phyloP scores from a whole-genome alignment of 345 rosid genomes.

The Rhodamnia argentea region DNA sequence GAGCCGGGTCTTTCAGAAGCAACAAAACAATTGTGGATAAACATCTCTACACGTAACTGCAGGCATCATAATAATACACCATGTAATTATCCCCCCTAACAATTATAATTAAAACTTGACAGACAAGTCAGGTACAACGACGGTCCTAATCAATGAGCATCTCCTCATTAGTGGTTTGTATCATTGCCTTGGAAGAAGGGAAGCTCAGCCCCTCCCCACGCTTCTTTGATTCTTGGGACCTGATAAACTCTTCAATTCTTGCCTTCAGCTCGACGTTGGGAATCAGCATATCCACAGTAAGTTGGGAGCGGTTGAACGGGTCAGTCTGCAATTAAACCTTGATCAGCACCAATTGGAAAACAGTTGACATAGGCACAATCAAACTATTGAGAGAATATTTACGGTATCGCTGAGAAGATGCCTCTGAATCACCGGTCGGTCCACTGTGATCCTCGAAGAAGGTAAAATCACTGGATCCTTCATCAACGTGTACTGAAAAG shows the following conservation, averaged over 20 bases:
- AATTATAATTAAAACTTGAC: background rate
- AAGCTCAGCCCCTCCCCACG: constrained; percentile 38
- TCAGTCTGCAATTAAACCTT: constrained; percentile 55
- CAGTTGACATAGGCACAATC: background rate
- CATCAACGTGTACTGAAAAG: constrained; percentile 77
- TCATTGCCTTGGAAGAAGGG: constrained; percentile 47
- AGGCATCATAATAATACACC: background rate
- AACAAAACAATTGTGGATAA: background rate
- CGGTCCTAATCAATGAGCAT: constrained; percentile 70
- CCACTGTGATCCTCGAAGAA: constrained; percentile 76
- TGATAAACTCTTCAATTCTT: constrained; percentile 67
- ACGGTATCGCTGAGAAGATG: constrained; percentile 96
- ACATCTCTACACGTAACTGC: background rate
- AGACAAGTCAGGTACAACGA: background rate
- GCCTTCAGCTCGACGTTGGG: constrained; percentile 70
- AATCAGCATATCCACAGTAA: constrained; percentile 81
- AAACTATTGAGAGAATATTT: background rate
- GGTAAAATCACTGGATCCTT: constrained; percentile 99
- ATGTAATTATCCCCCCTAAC: background rate
- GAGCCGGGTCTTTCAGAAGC: background rate
- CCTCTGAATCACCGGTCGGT: constrained; percentile 89
- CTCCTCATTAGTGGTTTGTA: constrained; percentile 58
- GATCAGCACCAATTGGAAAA: background rate
- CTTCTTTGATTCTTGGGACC: constrained; percentile 51
- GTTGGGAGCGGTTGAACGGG: constrained; percentile 92